Evolutionary conservation across 768 basidiomycete species (phyloP).

Genomic region (Boletus tomentosulus): DNA sequence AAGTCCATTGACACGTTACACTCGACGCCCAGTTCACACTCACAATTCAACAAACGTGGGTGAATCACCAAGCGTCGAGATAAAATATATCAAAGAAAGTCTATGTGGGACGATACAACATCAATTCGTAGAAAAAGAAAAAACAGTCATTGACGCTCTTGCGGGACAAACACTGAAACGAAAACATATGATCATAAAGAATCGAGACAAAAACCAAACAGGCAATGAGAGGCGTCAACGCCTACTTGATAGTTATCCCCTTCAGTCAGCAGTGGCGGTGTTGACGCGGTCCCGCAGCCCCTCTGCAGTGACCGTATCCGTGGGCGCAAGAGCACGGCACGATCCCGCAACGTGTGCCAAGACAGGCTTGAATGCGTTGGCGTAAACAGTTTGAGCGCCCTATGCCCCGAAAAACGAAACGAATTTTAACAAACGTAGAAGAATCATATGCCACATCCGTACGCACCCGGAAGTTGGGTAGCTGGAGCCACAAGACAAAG

Average conservation of each 20-base stretch:
- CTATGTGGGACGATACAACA: conserved; percentile 25
- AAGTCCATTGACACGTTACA: neutral
- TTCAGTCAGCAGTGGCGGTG: conserved; percentile 35
- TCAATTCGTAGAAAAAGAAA: conserved; percentile 4
- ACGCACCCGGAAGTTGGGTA: conserved; percentile 79
- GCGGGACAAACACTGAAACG: neutral
- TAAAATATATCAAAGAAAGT: conserved; percentile 10
- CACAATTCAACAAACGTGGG: neutral
- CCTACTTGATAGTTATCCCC: neutral
- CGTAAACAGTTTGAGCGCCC: conserved; percentile 86
- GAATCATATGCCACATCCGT: neutral
- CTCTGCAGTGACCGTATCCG: conserved; percentile 50
- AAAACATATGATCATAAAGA: neutral
- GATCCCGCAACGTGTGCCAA: conserved; percentile 58
- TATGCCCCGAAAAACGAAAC: conserved; percentile 28
- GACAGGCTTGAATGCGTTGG: conserved; percentile 72
- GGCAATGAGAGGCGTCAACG: neutral
- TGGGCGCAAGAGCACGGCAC: conserved; percentile 39
- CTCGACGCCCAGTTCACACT: neutral
- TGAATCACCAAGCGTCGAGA: neutral
- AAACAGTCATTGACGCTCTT: conserved; percentile 12
- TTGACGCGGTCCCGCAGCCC: conserved; percentile 44
- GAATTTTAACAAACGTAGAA: neutral
- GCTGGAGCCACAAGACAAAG: conserved; percentile 91
- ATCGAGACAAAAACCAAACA: neutral